Percentiles rank a stretch among this genome's conserved stretches.
Evolutionary conservation across 2,329 filamentous ascomycete genomes (phyloP).

Genomic region (Verticillium isaacii): DNA sequence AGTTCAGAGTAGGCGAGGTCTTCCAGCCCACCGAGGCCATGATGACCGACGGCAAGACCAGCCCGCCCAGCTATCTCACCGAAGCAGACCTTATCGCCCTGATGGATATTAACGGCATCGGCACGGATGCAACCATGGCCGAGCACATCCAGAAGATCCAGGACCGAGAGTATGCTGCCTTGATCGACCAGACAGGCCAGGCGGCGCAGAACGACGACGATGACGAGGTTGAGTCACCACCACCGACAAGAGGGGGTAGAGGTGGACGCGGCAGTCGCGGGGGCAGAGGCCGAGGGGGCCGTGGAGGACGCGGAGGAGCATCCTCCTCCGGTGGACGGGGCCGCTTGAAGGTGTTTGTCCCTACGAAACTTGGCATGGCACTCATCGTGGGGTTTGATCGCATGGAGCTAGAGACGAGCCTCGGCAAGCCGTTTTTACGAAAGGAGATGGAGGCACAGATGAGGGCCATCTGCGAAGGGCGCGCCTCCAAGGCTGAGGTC

Average conservation of each 20-base stretch:
- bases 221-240: conserved; percentile 31
- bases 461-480: conserved; percentile 92
- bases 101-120: conserved; percentile 98
- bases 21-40: conserved; percentile 87
- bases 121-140: conserved; percentile 97
- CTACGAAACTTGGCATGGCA: conserved; percentile 84
- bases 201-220: conserved; percentile 33
- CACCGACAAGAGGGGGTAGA: conserved; percentile 33
- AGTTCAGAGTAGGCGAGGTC: conserved; percentile 71
- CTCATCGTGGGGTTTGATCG: conserved; percentile 92
- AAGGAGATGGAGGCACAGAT: conserved; percentile 98
- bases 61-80: conserved; percentile 78
- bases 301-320: conserved; percentile 35
- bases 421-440: conserved; percentile 91
- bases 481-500: conserved; percentile 67
- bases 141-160: conserved; percentile 98
- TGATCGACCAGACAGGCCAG: conserved; percentile 40
- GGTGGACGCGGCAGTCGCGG: conserved; percentile 39
- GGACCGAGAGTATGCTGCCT: conserved; percentile 77
- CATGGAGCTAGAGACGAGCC: conserved; percentile 86
- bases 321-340: conserved; percentile 33
- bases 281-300: conserved; percentile 32
- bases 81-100: conserved; percentile 92
- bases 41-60: conserved; percentile 88
- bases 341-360: conserved; percentile 80